These are phyloP conservation scores for Amanita inopinata DNA, from an alignment of 768 basidiomycete genomes.

Conservation along the genomic window DNA sequence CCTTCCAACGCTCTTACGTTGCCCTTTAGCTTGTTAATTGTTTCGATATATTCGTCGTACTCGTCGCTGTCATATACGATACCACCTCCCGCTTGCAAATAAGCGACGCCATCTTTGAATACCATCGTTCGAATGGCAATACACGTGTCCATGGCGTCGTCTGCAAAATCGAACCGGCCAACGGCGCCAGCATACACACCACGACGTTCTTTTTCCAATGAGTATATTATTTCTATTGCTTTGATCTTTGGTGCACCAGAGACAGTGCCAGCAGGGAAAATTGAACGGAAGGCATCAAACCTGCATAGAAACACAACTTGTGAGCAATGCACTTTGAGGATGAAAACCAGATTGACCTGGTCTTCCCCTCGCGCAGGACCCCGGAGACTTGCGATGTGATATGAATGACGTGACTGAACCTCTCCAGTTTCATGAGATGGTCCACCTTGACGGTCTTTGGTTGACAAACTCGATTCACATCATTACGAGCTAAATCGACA, in stretches of 20 bases:
- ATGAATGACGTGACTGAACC: conserved; percentile 97
- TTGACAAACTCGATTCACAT: conserved; percentile 95
- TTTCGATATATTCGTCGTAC: conserved; percentile 95
- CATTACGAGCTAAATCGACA: conserved; percentile 94
- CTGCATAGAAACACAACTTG: conserved; percentile 33
- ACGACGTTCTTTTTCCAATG: conserved; percentile 79
- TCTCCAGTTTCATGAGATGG: conserved; percentile 86
- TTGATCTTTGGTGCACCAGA: conserved; percentile 99
- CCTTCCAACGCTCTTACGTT: conserved; percentile 79
- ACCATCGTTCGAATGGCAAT: conserved; percentile 98
- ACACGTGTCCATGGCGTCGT: conserved; percentile 95
- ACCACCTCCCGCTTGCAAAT: conserved; percentile 93
- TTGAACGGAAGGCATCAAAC: conserved; percentile 97
- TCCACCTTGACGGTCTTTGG: conserved; percentile 95
- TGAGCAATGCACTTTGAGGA: conserved; percentile 2
- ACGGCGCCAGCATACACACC: conserved; percentile 97
- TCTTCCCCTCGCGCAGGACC: conserved; percentile 67
- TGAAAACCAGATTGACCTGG: conserved; percentile 42
- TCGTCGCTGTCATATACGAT: conserved; percentile 97
- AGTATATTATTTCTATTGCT: conserved; percentile 87
- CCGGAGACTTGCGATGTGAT: conserved; percentile 94
- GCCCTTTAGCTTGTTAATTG: conserved; percentile 86
- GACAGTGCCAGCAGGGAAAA: conserved; percentile 98
- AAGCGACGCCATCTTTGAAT: conserved; percentile 87
- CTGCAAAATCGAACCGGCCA: conserved; percentile 94